Evolutionary conservation across 2,329 filamentous ascomycete species (phyloP).

Genomic region (Xylaria sp.): DNA sequence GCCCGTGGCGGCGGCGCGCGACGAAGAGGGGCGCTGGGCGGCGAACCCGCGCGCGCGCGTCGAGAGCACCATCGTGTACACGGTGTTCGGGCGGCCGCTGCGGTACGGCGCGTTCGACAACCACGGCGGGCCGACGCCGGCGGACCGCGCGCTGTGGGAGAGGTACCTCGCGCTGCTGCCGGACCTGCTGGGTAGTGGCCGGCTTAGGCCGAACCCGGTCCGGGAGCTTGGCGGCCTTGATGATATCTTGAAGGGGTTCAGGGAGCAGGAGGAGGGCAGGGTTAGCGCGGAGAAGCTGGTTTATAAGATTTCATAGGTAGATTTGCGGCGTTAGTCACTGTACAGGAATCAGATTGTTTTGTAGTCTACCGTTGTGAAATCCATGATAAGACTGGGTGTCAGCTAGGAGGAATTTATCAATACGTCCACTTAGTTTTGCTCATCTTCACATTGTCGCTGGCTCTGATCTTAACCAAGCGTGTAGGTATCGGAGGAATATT

Average conservation of each 20-base stretch:
- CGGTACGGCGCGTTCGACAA: constrained; percentile 33
- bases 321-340: too few species aligned
- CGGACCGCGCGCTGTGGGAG: constrained; percentile 38
- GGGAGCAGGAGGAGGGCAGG: constrained; percentile 33
- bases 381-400: too few species aligned
- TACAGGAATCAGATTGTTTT: too few species aligned
- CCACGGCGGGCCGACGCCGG: constrained; percentile 31
- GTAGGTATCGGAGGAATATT: too few species aligned
- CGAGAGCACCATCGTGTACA: constrained; percentile 40
- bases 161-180: constrained; percentile 37
- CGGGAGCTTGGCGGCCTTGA: constrained; percentile 35
- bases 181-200: constrained; percentile 30
- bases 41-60: constrained; percentile 33
- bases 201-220: constrained; percentile 36
- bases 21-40: too few species aligned
- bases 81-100: constrained; percentile 34
- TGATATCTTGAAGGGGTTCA: constrained; percentile 33
- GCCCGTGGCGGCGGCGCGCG: constrained; percentile 23
- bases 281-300: constrained; percentile 40
- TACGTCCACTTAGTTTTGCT: too few species aligned
- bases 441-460: too few species aligned
- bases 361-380: too few species aligned
- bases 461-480: too few species aligned
- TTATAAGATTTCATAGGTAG: constrained; percentile 32
- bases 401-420: too few species aligned